phyloP scores from a whole-genome alignment of 2,329 filamentous ascomycete species.

The Hypocreales sp. region DNA sequence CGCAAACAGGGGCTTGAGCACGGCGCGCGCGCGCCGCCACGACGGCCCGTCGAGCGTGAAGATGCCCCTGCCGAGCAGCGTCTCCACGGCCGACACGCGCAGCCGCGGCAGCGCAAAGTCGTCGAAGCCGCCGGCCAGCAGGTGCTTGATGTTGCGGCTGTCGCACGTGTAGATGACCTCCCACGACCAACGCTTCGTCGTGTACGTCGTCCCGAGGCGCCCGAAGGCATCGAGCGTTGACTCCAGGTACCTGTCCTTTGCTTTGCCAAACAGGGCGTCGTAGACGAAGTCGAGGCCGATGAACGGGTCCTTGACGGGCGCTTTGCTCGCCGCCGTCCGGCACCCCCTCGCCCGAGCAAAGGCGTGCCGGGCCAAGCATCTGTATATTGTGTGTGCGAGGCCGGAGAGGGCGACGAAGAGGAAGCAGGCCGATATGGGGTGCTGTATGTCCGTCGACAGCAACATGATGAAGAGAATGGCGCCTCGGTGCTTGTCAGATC shows the following conservation, averaged over 20 bases:
- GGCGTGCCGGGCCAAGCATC: slow-evolving; percentile 4
- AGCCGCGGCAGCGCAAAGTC: slow-evolving; percentile 28
- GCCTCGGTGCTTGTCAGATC: too few species aligned
- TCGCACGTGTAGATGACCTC: slow-evolving; percentile 24
- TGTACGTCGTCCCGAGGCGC: slow-evolving; percentile 16
- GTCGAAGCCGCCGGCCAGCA: slow-evolving; percentile 34
- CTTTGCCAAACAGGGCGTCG: slow-evolving; percentile 10
- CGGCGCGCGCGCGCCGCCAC: slow-evolving; percentile 27
- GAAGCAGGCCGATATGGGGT: slow-evolving; percentile 1
- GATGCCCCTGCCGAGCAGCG: slow-evolving; percentile 28
- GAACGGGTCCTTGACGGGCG: slow-evolving; percentile 13
- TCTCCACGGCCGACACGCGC: slow-evolving; percentile 19
- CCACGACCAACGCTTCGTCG: slow-evolving; percentile 16
- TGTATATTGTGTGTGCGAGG: slow-evolving; percentile 5
- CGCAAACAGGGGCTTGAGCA: slow-evolving; percentile 17
- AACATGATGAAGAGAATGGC: too few species aligned
- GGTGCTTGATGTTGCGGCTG: slow-evolving; percentile 36
- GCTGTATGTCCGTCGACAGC: too few species aligned
- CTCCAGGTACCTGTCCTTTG: slow-evolving; percentile 13
- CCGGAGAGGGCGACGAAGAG: slow-evolving; percentile 6
- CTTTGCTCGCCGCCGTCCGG: slow-evolving; percentile 7
- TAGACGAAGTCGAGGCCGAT: slow-evolving; percentile 20
- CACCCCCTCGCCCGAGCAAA: slow-evolving; percentile 10
- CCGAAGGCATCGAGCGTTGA: slow-evolving; percentile 11
- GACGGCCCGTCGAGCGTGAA: slow-evolving; percentile 30